Conservation (phyloP, 2,329 filamentous ascomycete genomes). For the Arachnomyces sp. region DNA sequence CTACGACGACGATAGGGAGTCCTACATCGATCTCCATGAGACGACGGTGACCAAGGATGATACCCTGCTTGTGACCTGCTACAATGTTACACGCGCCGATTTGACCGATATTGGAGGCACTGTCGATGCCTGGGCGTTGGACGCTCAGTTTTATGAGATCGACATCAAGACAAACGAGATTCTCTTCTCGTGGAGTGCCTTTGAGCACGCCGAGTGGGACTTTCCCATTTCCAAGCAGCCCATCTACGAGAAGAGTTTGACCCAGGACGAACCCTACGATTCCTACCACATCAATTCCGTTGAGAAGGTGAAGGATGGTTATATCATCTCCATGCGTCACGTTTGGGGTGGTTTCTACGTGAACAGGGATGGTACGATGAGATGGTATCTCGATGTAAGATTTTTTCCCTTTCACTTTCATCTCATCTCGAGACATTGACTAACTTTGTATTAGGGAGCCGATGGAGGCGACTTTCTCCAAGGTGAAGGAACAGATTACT, state of each 20-base stretch:
- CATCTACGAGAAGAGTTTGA: conserved; percentile 12
- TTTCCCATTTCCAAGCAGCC: conserved; percentile 21
- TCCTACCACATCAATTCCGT: conserved; percentile 31
- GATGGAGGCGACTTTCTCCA: conserved; percentile 20
- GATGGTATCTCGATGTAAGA: conserved; percentile 21
- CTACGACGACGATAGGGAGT: conserved; percentile 8
- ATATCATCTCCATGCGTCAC: conserved; percentile 29
- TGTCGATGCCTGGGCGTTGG: conserved; percentile 31
- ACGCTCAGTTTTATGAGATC: conserved; percentile 39
- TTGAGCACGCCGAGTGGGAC: conserved; percentile 32
- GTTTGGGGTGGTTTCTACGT: conserved; percentile 26
- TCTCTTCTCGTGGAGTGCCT: conserved; percentile 41
- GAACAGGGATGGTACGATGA: conserved; percentile 22
- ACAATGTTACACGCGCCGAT: conserved; percentile 31
- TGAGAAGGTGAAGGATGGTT: conserved; percentile 23
- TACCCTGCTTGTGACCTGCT: conserved; percentile 37
- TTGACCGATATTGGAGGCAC: conserved; percentile 30
- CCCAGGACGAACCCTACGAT: conserved; percentile 24
- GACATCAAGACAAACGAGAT: conserved; percentile 36
- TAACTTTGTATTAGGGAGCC: conserved; percentile 14
- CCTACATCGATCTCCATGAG: conserved; percentile 36
- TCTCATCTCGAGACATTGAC: neutral
- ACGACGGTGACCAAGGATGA: conserved; percentile 36
- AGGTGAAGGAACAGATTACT: conserved; percentile 15
- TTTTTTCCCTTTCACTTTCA: neutral